phyloP scores from a whole-genome alignment of 2,329 filamentous ascomycete species.

The Monosporascus sp. region DNA sequence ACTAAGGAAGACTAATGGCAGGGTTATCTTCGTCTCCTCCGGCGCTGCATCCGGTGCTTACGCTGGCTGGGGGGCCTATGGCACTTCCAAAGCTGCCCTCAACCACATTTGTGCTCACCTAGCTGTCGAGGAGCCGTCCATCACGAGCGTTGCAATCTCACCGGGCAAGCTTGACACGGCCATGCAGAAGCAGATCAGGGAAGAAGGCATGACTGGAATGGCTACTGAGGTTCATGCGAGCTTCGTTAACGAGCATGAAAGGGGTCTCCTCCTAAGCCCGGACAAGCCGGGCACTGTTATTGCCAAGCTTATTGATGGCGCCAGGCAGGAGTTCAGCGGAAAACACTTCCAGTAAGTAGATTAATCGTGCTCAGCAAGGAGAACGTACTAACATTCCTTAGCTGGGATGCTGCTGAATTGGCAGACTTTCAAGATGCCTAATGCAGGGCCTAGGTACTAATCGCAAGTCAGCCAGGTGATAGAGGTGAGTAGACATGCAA shows the following conservation, averaged over 20 bases:
- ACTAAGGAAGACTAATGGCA: slow-evolving; percentile 63
- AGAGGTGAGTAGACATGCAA: slow-evolving; percentile 12
- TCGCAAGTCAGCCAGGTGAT: slow-evolving; percentile 9
- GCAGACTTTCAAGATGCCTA: slow-evolving; percentile 39
- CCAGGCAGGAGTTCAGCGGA: slow-evolving; percentile 64
- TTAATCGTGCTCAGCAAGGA: slow-evolving; percentile 2
- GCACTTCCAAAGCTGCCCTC: slow-evolving; percentile 74
- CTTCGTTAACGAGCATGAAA: slow-evolving; percentile 65
- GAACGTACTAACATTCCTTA: slow-evolving; percentile 26
- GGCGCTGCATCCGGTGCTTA: slow-evolving; percentile 67
- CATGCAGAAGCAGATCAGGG: slow-evolving; percentile 81
- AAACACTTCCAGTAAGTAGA: slow-evolving; percentile 62
- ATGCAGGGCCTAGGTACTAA: too few relatives aligned
- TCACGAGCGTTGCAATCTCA: slow-evolving; percentile 66
- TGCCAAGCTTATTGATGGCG: slow-evolving; percentile 66
- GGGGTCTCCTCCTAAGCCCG: slow-evolving; percentile 68
- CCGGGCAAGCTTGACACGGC: slow-evolving; percentile 83
- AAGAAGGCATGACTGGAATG: slow-evolving; percentile 48
- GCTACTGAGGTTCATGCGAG: slow-evolving; percentile 51
- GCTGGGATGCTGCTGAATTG: slow-evolving; percentile 50
- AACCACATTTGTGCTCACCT: slow-evolving; percentile 75
- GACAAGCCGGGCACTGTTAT: slow-evolving; percentile 85
- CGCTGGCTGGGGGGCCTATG: slow-evolving; percentile 73
- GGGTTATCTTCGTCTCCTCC: slow-evolving; percentile 73
- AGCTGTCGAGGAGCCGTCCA: slow-evolving; percentile 67